Evolutionary conservation across 176 grass and related monocot genomes (phyloP).

Genomic region (Typha latifolia): DNA sequence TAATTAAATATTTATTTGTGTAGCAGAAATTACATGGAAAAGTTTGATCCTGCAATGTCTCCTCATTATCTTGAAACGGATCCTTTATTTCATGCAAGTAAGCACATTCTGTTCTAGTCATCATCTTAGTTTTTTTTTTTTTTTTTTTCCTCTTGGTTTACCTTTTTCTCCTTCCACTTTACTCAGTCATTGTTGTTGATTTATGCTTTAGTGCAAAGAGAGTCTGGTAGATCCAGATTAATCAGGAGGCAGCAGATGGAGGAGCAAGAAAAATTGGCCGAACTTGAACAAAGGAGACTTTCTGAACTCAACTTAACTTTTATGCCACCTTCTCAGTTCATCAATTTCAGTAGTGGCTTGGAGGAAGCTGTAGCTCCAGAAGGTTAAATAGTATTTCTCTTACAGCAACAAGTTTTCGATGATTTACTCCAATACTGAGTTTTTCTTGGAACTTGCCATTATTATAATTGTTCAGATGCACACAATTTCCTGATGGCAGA

Average conservation of each 20-base stretch:
- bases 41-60: conserved; percentile 24
- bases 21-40: conserved; percentile 28
- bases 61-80: conserved; percentile 26
- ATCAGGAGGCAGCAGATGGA: conserved; percentile 29
- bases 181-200: neutral
- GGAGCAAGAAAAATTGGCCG: conserved; percentile 4
- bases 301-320: conserved; percentile 12
- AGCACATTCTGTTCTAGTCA: neutral
- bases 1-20: neutral
- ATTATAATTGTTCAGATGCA: conserved; percentile 15
- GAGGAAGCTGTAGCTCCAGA: conserved; percentile 20
- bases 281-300: conserved; percentile 31
- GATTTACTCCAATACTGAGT: neutral
- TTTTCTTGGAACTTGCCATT: neutral
- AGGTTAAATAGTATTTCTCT: neutral
- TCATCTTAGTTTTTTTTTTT: neutral
- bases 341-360: conserved; percentile 28
- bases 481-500: conserved; percentile 13
- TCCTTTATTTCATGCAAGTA: conserved; percentile 19
- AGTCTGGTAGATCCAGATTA: conserved; percentile 32
- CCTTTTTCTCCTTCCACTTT: neutral
- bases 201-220: neutral
- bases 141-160: neutral
- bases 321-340: neutral
- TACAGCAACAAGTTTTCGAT: neutral